phyloP scores from a whole-genome alignment of 2,329 filamentous ascomycete genomes.

The Penicillium hordei region DNA sequence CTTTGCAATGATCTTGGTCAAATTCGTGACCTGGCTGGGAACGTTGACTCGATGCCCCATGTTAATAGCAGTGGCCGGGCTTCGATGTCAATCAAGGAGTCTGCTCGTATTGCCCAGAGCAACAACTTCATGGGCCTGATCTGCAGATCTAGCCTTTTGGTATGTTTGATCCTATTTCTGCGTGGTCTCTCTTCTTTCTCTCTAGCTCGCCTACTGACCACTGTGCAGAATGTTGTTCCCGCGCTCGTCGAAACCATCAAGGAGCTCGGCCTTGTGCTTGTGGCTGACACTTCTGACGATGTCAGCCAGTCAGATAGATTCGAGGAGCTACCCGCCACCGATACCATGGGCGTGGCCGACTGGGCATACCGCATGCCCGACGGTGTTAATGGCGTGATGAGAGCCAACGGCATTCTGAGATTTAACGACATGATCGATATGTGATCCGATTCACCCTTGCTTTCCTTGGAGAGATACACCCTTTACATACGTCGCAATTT shows the following conservation, averaged over 20 bases:
- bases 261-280: constrained; percentile 85
- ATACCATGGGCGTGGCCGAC: constrained; percentile 36
- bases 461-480: constrained; percentile 1
- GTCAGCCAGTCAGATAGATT: constrained; percentile 27
- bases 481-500: constrained; percentile 9
- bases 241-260: constrained; percentile 92
- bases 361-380: constrained; percentile 62
- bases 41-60: constrained; percentile 42
- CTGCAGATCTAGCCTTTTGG: constrained; percentile 81
- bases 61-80: constrained; percentile 65
- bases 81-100: constrained; percentile 88
- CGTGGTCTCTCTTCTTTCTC: background rate
- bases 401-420: constrained; percentile 79
- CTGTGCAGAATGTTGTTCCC: constrained; percentile 80
- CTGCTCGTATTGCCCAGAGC: constrained; percentile 84
- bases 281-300: constrained; percentile 78
- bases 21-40: constrained; percentile 41
- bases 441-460: constrained; percentile 35
- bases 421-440: constrained; percentile 91
- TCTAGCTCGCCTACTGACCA: constrained; percentile 16
- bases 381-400: constrained; percentile 84
- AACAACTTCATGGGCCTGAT: constrained; percentile 99
- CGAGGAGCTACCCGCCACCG: constrained; percentile 23
- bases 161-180: constrained; percentile 50
- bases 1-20: constrained; percentile 86